A percentile compares a stretch with the other conserved stretches of the same genome.
Conservation (phyloP, 176 grass and related monocot species). For the Carex kokanica region DNA sequence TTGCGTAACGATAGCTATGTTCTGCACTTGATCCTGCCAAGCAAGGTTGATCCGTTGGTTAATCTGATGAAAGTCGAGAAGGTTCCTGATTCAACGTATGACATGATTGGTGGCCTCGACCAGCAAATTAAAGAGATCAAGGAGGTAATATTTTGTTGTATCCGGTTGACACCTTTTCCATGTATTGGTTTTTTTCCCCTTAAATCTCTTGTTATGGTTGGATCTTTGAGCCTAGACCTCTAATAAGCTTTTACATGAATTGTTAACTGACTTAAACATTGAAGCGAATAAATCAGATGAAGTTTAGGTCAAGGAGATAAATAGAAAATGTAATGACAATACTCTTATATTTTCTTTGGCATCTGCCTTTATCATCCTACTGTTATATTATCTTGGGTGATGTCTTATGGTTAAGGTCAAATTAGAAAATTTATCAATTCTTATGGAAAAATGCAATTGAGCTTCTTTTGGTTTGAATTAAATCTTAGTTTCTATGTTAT, state of each 20-base stretch:
- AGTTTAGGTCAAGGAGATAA: background rate
- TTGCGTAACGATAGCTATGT: slow-evolving; percentile 97
- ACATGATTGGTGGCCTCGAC: slow-evolving; percentile 99
- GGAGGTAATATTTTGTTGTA: slow-evolving; percentile 44
- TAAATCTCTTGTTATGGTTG: background rate
- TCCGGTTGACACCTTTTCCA: background rate
- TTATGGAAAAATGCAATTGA: background rate
- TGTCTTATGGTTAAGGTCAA: background rate
- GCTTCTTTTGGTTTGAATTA: background rate
- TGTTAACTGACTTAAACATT: background rate
- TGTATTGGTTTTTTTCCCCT: background rate
- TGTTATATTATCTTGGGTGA: slow-evolving; percentile 5
- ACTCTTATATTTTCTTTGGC: background rate
- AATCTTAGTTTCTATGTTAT: background rate
- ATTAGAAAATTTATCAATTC: background rate
- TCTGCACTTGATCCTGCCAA: slow-evolving; percentile 85
- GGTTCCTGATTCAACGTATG: slow-evolving; percentile 99
- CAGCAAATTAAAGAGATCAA: slow-evolving; percentile 99
- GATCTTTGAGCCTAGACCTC: background rate
- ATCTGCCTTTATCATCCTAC: background rate
- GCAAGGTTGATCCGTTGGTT: slow-evolving; percentile 95
- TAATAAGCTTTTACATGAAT: background rate
- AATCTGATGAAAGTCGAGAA: slow-evolving; percentile 99
- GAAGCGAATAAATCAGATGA: background rate
- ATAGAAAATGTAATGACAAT: background rate